Conservation (phyloP, 192 early-diverging fungal species). For the Coemansia brasiliensis region DNA sequence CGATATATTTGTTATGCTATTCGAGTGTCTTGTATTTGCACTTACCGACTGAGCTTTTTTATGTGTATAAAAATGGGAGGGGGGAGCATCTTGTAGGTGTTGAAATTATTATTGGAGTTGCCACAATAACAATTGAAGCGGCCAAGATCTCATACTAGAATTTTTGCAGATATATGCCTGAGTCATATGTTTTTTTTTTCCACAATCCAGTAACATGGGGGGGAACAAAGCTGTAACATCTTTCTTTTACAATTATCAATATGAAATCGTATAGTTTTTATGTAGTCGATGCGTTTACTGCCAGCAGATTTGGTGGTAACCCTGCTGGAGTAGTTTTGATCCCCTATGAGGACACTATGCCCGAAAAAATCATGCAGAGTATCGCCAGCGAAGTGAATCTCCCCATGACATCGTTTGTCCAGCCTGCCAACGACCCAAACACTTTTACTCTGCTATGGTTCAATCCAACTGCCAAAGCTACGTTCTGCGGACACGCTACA, state of each 20-base stretch:
- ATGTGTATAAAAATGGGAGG: neutral
- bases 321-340: too few relatives aligned
- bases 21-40: slow-evolving; percentile 51
- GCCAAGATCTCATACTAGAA: slow-evolving; percentile 42
- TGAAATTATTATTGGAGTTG: slow-evolving; percentile 73
- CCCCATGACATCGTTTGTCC: slow-evolving; percentile 48
- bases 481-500: slow-evolving; percentile 42
- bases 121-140: slow-evolving; percentile 73
- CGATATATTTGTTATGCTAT: slow-evolving; percentile 49
- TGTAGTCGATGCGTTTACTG: slow-evolving; percentile 29
- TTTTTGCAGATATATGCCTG: too few relatives aligned
- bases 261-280: neutral
- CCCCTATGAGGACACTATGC: neutral
- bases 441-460: slow-evolving; percentile 24
- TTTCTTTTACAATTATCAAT: too few relatives aligned
- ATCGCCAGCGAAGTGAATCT: slow-evolving; percentile 49
- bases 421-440: neutral
- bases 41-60: slow-evolving; percentile 27
- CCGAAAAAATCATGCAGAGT: slow-evolving; percentile 10
- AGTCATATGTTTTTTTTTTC: too few relatives aligned
- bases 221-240: too few relatives aligned
- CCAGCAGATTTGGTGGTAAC: slow-evolving; percentile 26
- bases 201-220: too few relatives aligned
- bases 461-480: slow-evolving; percentile 19
- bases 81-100: slow-evolving; percentile 48